Evolutionary conservation across 768 basidiomycete genomes (phyloP), one percentile per base, ranked within the genome.

Genomic region (Pisolithus microcarpus): DNA sequence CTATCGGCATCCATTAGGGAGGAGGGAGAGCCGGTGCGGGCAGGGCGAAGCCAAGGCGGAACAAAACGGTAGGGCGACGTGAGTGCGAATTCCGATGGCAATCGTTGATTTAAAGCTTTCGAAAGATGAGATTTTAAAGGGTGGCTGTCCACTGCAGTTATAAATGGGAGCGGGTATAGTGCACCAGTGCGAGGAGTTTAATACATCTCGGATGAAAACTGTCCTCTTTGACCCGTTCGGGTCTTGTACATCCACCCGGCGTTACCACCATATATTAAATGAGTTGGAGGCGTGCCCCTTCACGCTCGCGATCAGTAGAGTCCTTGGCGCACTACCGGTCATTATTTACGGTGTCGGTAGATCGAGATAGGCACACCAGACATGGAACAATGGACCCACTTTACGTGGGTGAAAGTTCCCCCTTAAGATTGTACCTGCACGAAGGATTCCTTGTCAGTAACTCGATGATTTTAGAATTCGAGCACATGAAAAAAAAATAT

Each of bases 1-100:
- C 68, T 70, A 52, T 64, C 66, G 48, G 61, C 64, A 58, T 73
- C 71, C 72, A 73, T 73, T 23, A 51, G 24, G 10, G 46, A 18
- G 49, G 50, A 50, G 37, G 48, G 36, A 9, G 30, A 38, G 50
- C 63, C 43, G 68, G 65, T 58, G 37, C 44, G 50, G 30, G 39
- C 36, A 52, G 45, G 26, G 30, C 23, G 37, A 38, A 38, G 15
- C 48, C 38, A 26, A 38, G 46, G 21, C 48, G 51, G 55, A 43
- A 38, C 7, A 51, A 51, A 47, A 39, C 24, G 30, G 63, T 51
- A 58, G 49, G 51, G 57, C n/a, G 48, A 65, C 34, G 53, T 62
- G 54, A 50, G 49, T 51, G 59, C 60, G 53, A 58, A 66, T 56
- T 66, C 47, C 26, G 52, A 50, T 48, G 54, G 52, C 48, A 49